A percentile compares a stretch with the other conserved stretches of the same genome.
Conservation (phyloP, 2,329 filamentous ascomycete species). For the Chrysosporium keratinophilum region DNA sequence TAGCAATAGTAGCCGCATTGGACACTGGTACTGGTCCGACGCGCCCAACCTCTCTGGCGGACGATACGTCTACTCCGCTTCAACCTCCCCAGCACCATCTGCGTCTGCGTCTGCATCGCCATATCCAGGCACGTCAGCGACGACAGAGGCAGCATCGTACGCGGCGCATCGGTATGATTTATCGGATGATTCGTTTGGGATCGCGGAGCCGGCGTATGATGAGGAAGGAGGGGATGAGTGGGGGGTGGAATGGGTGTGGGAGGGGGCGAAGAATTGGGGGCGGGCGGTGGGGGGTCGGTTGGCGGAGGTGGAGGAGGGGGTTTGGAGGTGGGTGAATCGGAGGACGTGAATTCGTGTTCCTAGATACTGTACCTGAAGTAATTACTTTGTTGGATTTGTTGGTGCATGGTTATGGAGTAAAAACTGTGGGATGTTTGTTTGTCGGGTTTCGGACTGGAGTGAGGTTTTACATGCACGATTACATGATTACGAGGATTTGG, state of each 20-base stretch:
- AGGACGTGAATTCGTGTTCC: slow-evolving; percentile 14
- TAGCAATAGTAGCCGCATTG: too few species aligned
- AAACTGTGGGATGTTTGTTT: too few species aligned
- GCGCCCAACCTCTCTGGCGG: slow-evolving; percentile 15
- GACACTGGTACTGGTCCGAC: slow-evolving; percentile 15
- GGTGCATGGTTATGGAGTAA: background rate
- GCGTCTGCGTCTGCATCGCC: background rate
- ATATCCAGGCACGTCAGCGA: background rate
- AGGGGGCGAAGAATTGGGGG: slow-evolving; percentile 21
- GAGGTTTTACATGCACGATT: too few species aligned
- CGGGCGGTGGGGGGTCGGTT: slow-evolving; percentile 23
- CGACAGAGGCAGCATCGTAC: background rate
- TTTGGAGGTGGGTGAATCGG: slow-evolving; percentile 30
- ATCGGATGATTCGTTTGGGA: background rate
- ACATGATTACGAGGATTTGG: too few species aligned
- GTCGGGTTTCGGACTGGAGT: too few species aligned
- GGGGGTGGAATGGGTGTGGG: slow-evolving; percentile 28
- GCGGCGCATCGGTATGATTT: slow-evolving; percentile 4
- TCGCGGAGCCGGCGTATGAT: slow-evolving; percentile 44
- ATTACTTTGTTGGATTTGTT: background rate
- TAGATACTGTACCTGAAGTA: background rate
- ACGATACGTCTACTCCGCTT: slow-evolving; percentile 13
- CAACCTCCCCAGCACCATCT: background rate
- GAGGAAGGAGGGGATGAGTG: slow-evolving; percentile 57
- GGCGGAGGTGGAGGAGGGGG: slow-evolving; percentile 42